Conservation (phyloP, 306 rosid genomes). For the Citrullus colocynthis region DNA sequence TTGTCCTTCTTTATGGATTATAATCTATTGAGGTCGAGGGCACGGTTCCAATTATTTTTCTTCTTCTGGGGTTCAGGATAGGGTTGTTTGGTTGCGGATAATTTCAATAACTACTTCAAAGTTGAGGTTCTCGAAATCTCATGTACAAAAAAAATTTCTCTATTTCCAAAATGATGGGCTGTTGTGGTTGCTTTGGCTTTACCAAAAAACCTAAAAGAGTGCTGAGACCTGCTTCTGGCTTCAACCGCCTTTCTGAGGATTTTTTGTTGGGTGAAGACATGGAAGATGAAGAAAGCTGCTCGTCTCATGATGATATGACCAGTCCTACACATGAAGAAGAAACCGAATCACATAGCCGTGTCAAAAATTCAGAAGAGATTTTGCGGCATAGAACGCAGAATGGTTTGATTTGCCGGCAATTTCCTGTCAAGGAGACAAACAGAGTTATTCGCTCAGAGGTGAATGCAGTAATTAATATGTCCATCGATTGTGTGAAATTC, state of each 20-base stretch:
- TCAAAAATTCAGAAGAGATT: constrained; percentile 76
- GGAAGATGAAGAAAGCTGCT: constrained; percentile 48
- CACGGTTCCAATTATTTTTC: constrained; percentile 16
- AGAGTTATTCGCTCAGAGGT: constrained; percentile 71
- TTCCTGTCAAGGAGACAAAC: constrained; percentile 82
- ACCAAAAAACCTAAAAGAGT: constrained; percentile 25
- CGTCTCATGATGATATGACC: constrained; percentile 34
- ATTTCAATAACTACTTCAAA: constrained; percentile 16
- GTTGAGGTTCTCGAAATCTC: constrained; percentile 15
- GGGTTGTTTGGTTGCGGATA: constrained; percentile 23
- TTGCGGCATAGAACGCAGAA: constrained; percentile 45
- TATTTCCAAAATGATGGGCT: constrained; percentile 46
- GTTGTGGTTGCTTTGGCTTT: constrained; percentile 86
- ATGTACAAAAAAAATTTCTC: constrained; percentile 48
- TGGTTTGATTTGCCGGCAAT: constrained; percentile 74
- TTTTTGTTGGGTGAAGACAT: constrained; percentile 47
- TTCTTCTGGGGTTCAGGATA: constrained; percentile 1
- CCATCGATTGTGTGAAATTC: neutral
- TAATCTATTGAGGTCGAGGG: constrained; percentile 1
- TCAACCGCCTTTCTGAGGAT: constrained; percentile 39
- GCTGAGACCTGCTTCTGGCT: constrained; percentile 18
- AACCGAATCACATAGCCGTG: constrained; percentile 24
- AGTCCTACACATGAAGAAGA: constrained; percentile 45
- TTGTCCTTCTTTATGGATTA: neutral
- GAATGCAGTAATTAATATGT: constrained; percentile 1